These are phyloP conservation scores for Leptographium galeiforme DNA, from an alignment of 2,329 filamentous ascomycete species.

Conservation along the genomic window DNA sequence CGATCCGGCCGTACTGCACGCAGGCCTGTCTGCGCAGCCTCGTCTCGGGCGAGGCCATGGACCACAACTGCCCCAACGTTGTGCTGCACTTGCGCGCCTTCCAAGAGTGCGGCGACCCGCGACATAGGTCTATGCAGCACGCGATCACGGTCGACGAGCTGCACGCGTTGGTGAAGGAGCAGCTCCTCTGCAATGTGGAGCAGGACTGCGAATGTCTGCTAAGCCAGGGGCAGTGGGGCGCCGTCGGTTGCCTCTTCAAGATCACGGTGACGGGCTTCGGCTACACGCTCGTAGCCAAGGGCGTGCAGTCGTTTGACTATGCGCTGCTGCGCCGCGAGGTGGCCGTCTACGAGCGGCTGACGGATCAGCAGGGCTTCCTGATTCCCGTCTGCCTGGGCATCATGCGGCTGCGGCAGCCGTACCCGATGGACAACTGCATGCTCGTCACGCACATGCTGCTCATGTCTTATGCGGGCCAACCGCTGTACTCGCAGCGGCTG, in stretches of 20 bases:
- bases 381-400: constrained; percentile 9
- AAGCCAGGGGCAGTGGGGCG: neutral
- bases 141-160: constrained; percentile 3
- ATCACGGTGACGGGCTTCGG: constrained; percentile 7
- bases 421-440: constrained; percentile 3
- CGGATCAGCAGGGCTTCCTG: constrained; percentile 5
- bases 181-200: neutral
- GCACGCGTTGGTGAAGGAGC: neutral
- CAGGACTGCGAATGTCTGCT: constrained; percentile 2
- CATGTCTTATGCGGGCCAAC: constrained; percentile 9
- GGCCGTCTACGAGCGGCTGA: constrained; percentile 2
- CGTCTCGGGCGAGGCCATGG: neutral
- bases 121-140: neutral
- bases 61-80: neutral
- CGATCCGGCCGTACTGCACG: constrained; percentile 5
- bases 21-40: neutral
- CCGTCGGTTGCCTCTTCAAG: constrained; percentile 7
- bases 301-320: neutral
- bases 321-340: neutral
- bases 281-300: constrained; percentile 10
- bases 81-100: neutral
- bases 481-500: neutral
- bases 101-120: neutral
- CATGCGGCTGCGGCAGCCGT: constrained; percentile 3
- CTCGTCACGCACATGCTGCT: constrained; percentile 11